Base-by-base conservation (phyloP, 225 moss, liverwort and hornwort genomes). In the Anthoceros angustus region DNA sequence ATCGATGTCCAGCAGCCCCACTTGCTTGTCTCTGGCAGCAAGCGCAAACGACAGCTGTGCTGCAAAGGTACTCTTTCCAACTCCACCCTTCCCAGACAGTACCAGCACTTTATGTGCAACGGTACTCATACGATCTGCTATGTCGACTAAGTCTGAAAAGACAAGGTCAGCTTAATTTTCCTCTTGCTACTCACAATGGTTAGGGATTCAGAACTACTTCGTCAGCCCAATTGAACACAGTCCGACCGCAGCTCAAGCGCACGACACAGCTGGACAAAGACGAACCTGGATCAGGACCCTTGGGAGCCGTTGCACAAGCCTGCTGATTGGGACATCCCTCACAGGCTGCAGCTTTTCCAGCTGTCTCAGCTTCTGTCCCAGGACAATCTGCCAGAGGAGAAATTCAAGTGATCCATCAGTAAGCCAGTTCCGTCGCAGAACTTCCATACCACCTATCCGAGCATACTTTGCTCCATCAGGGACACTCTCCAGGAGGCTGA, bases 41-140 rank as follows among this genome's bases (percentile, higher is more conserved):
- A 98, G 74, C 12, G 88, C 95, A 61, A 98, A 98, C 8, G 95
- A 86, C 38, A 91, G 71, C 60, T 98, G 95, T 12, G 95, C 78
- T 62, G 95, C 86, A 67, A 98, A 85, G 23, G 95, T 98, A 68
- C 95, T 98, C 80, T 98, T 98, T 63, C 95, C 91, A 40, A 98
- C 95, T 43, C 91, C 95, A 21, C 95, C 91, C 71, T 98, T 98
- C 45, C 95, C 95, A 43, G 91, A 98, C 23, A 98, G 66, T 2
- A 98, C 81, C 71, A 98, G 72, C 39, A 98, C 77, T 62, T 98
- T 98, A 78, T 91, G 95, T 76, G 91, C 86, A 68, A 91, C 95
- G 15, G 75, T 77, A 50, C 82, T 68, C 91, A 98, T 84, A 39
- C 95, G 86, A 68, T 98, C 95, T 25, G 83, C 95, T 67, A 98